Base-by-base conservation (phyloP, 192 early-diverging fungal species). In the Coemansia sp. region DNA sequence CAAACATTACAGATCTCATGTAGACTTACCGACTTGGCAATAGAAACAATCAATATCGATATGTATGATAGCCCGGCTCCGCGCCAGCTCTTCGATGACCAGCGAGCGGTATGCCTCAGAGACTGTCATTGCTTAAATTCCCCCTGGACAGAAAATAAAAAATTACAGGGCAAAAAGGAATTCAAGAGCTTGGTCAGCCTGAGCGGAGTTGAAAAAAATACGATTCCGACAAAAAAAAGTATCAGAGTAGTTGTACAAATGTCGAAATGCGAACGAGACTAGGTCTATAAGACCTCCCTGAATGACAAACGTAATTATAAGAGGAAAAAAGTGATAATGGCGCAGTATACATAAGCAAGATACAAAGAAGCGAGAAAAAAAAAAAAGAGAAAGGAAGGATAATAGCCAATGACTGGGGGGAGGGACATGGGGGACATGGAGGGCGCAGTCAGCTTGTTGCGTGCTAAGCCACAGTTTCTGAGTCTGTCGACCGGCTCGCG, bases 31-130 rank as follows among this genome's bases (percentile, higher is more conserved):
- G 57, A 93, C 91, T 87, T 93, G 91, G 61, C 88, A 89, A 78
- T 89, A 93, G 77, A 91, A 93, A 65, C 91, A 93, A 68, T 93
- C 87, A 55, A 89, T 60, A 64, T 88, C 87, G 40, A 88, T 80
- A 60, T 88, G 87, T 20, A 88, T 52, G 44, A 87, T 86, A 38
- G 85, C 85, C 41, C 80, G 81, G 36, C 71, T 79, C 44, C 73
- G 80, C 29, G 80, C 79, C 39, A 88, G 69, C 71, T 81, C 78
- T 18, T 67, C 66, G 2, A 60, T 69, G 16, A 69, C 62, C 33
- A 75, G 18, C 12, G 60, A 39, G 62, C 72, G 78, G 38, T 65
- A 68, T 10, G 46, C 44, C 50, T 58, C 66, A 9, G 58, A 47
- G n/a, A 40, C 65, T 4, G 65, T 67, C 74, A 76, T 75, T 52